These are phyloP conservation scores for Zygoascus sp. DNA, from an alignment of 1,139 yeast genomes.

Conservation along the genomic window DNA sequence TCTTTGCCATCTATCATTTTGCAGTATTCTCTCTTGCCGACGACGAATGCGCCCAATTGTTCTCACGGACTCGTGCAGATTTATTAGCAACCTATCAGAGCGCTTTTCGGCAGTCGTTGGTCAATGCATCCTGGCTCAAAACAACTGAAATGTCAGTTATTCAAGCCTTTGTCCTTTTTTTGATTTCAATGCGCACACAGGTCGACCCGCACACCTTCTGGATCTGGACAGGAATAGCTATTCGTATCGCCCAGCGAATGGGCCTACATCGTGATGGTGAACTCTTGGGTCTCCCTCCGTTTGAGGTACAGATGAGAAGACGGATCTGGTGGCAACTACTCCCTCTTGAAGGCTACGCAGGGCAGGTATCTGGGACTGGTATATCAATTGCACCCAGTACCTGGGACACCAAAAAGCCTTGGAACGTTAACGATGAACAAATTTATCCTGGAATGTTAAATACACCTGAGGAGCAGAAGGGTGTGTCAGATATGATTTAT, in stretches of 20 bases:
- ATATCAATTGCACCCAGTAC: slow-evolving; percentile 1
- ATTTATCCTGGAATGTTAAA: slow-evolving; percentile 8
- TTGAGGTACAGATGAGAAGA: slow-evolving; percentile 1
- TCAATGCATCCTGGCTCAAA: neutral
- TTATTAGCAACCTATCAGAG: neutral
- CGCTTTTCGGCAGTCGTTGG: neutral
- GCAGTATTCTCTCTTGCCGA: slow-evolving; percentile 5
- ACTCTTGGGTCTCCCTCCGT: slow-evolving; percentile 3
- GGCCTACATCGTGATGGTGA: slow-evolving; percentile 6
- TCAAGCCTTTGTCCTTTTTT: neutral
- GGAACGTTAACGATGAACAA: slow-evolving; percentile 4
- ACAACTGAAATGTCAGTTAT: neutral
- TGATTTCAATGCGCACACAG: neutral
- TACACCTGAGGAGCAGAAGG: neutral
- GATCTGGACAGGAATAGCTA: slow-evolving; percentile 3
- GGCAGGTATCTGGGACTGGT: neutral
- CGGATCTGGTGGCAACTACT: neutral
- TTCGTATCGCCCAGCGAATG: slow-evolving; percentile 5
- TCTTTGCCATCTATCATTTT: slow-evolving; percentile 2
- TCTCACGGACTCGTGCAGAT: neutral
- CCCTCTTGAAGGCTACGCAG: neutral
- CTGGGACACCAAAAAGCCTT: slow-evolving; percentile 5
- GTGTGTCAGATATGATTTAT: neutral
- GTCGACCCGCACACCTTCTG: slow-evolving; percentile 4
- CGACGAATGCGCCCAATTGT: neutral